These are phyloP conservation scores for Talaromyces amestolkiae DNA, from an alignment of 2,329 filamentous ascomycete genomes.

Conservation along the genomic window DNA sequence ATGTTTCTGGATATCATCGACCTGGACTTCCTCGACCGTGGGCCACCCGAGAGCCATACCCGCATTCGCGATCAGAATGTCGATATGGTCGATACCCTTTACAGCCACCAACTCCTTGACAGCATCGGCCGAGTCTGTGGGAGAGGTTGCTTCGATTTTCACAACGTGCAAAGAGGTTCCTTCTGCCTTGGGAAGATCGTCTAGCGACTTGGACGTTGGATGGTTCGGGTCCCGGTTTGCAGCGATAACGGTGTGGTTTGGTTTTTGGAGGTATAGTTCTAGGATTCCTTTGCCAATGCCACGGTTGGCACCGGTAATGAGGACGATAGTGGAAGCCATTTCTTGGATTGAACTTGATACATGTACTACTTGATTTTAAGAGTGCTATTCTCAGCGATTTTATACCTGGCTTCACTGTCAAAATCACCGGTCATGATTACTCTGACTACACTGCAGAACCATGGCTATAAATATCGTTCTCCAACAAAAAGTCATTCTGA, in stretches of 20 bases:
- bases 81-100: constrained; percentile 43
- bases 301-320: constrained; percentile 13
- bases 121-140: constrained; percentile 35
- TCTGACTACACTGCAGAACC: not conserved
- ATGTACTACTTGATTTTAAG: no score
- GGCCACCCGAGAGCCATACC: constrained; percentile 35
- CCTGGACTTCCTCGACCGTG: constrained; percentile 20
- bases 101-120: constrained; percentile 29
- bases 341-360: not conserved
- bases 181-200: constrained; percentile 34
- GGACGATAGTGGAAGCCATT: not conserved
- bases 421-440: not conserved
- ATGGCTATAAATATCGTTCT: not conserved
- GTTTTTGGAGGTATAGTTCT: constrained; percentile 10
- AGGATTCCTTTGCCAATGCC: constrained; percentile 12
- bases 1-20: constrained; percentile 28
- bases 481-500: not conserved
- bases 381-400: not conserved
- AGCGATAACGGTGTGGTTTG: constrained; percentile 13
- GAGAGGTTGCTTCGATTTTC: constrained; percentile 42
- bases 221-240: not conserved
- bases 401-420: not conserved
- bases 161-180: constrained; percentile 42
- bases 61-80: constrained; percentile 56
- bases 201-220: not conserved